Evolutionary conservation across 2,329 filamentous ascomycete species (phyloP).

Genomic region (Bisporella sp.): DNA sequence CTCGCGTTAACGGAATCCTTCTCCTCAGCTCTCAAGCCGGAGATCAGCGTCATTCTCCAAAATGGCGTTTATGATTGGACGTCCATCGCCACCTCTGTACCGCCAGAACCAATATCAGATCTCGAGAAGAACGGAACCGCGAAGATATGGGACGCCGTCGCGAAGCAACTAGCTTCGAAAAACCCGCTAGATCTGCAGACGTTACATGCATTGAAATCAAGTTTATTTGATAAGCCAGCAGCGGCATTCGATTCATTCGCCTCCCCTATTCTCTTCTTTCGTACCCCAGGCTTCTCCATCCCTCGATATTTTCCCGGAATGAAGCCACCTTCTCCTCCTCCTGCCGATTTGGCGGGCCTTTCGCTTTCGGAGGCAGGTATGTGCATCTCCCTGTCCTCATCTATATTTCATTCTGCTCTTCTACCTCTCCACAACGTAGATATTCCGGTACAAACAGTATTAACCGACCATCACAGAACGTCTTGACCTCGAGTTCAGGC

Average conservation of each 20-base stretch:
- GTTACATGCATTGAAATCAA: conserved; percentile 27
- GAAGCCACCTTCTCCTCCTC: neutral
- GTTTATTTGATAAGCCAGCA: conserved; percentile 42
- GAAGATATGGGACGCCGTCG: no score
- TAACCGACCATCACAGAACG: no score
- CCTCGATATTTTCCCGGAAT: conserved; percentile 16
- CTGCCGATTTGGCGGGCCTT: neutral
- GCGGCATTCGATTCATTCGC: conserved; percentile 54
- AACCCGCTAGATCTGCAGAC: no score
- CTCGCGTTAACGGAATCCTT: conserved; percentile 49
- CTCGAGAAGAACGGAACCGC: no score
- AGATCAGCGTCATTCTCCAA: conserved; percentile 46
- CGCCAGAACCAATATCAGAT: neutral
- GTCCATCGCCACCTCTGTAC: conserved; percentile 43
- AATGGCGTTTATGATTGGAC: conserved; percentile 62
- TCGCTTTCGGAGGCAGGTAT: neutral
- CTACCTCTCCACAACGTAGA: no score
- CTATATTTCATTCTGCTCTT: no score
- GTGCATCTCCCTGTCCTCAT: no score
- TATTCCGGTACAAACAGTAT: no score
- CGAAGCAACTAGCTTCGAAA: no score
- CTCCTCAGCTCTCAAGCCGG: conserved; percentile 31
- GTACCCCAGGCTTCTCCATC: conserved; percentile 35
- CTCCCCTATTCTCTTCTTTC: conserved; percentile 52
- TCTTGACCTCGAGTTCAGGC: neutral